Base-by-base conservation (phyloP, 2,329 filamentous ascomycete species). In the Phialocephala sp. region DNA sequence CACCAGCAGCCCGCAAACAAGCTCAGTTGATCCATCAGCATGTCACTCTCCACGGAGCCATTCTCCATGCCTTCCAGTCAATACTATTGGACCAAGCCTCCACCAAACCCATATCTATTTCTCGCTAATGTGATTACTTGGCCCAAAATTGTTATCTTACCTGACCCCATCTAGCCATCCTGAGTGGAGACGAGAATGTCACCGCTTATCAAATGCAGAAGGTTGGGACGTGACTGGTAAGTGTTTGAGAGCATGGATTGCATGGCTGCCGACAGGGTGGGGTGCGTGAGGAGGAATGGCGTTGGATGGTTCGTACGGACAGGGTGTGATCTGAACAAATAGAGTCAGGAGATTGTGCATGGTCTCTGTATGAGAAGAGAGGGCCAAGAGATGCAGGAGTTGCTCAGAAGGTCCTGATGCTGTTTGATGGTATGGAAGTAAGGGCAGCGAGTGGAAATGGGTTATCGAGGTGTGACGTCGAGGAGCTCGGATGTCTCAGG, bases 191-290 rank as follows among this genome's bases (percentile, higher is more conserved):
- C 12, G 43, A 20, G 43, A 6, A 50, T 24, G 45, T 50, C 45
- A 50, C 45, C 22, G 45, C 45, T 50, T 50, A 50, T 50, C 45
- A 9, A n/a, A 50, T 50, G 45, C 9, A 50, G 43, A 4, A n/a
- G 4, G n/a, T 20, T 45, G 43, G 43, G 12, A 24, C 22, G 45
- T 50, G 18, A 50, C 45, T 50, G 12, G 43, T 47, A 4, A 5
- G 18, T 18, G 14, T n/a, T n/a, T 15, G 41, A 6, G 2, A n/a
- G 15, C 12, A 43, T 32, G 41, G 41, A 4, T 43, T 43, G 41
- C 15, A 14, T n/a, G 15, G 37, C 37, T 12, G 37, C 15, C 2
- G 9, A 41, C 4, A 41, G 37, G 15, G 2, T 41, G 15, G 15
- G 37, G 15, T 41, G 15, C 6, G 27, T 32, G 27, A 32, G 27